phyloP scores from a whole-genome alignment of 495 filamentous ascomycete species.

The Rostrohypoxylon terebratum region DNA sequence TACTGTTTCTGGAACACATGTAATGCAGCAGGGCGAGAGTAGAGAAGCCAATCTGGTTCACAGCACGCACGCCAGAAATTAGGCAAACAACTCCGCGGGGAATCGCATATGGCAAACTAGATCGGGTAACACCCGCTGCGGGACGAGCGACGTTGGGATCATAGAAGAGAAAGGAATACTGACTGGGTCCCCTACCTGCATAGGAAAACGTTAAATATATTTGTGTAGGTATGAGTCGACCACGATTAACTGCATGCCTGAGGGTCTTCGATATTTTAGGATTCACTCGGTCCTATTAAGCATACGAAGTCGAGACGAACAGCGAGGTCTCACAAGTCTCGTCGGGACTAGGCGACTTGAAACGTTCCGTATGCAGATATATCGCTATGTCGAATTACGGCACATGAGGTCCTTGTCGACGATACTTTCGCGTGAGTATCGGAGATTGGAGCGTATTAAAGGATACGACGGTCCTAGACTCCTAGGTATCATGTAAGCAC shows the following conservation, averaged over 20 bases:
- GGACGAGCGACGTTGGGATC: not conserved
- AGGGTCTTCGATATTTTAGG: too few species aligned
- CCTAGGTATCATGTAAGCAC: too few species aligned
- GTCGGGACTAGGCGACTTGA: too few species aligned
- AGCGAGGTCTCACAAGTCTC: too few species aligned
- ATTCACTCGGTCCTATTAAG: too few species aligned
- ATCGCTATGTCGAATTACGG: too few species aligned
- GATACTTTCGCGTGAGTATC: too few species aligned
- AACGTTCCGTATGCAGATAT: too few species aligned
- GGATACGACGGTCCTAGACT: too few species aligned
- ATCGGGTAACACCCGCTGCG: slow-evolving; percentile 19
- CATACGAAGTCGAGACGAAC: too few species aligned
- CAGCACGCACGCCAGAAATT: not conserved
- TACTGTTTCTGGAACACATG: not conserved
- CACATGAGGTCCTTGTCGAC: too few species aligned
- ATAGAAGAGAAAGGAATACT: not conserved
- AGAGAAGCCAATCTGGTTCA: not conserved
- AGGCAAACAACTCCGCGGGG: slow-evolving; percentile 32
- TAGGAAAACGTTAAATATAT: not conserved
- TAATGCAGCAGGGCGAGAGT: not conserved
- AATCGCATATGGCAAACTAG: slow-evolving; percentile 30
- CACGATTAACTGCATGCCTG: not conserved
- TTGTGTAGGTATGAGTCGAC: not conserved
- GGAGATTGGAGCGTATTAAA: too few species aligned
- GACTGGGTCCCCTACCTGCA: not conserved